Evolutionary conservation across 1,139 yeast genomes (phyloP), one percentile per base, ranked within the genome.

Genomic region (Suhomyces terraborum): DNA sequence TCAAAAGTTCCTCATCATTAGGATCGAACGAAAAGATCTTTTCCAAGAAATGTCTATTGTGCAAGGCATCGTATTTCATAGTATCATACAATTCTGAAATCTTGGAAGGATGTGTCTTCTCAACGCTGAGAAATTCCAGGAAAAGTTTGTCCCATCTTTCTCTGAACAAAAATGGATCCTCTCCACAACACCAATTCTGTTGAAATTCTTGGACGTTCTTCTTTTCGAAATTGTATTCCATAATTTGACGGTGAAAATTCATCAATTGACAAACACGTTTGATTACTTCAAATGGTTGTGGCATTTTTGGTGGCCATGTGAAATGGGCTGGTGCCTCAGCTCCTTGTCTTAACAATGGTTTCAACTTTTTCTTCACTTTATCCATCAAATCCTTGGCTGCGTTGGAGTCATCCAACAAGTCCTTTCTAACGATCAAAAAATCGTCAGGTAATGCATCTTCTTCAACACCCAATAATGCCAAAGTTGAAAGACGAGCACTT

Each of bases 311-410:
- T 2, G 99, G 98, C 99, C 99, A 94, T 0, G 98, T 88, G 63
- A 94, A 94, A 58, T 93, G 97, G 1, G 95, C 89, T n/a, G 98
- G 98, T 0, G 98, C 97, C 55, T 89, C 96, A 43, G 91, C 88
- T 2, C 98, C 98, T 63, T 91, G 93, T 63, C 99, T 80, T 40
- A 94, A 70, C 57, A 94, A 72, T 0, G 98, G 98, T 63, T 94
- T 94, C 58, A 94, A 74, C 70, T 91, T 89, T 79, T 93, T 94
- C 64, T 94, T 94, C 28, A 94, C 99, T 58, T 89, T 88, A 59
- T 94, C 99, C 98, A 91, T 93, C 39, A 89, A 71, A 60, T 89
- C 98, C 59, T 94, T 94, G 2, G 99, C 99, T 1, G 99, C 99
- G 62, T 94, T 94, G 26, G 96, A 86, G 64, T 94, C 98, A 63